Percentiles rank a stretch among this genome's conserved stretches.
Conservation (phyloP, 2,329 filamentous ascomycete genomes). For the Teratosphaeria destructans region DNA sequence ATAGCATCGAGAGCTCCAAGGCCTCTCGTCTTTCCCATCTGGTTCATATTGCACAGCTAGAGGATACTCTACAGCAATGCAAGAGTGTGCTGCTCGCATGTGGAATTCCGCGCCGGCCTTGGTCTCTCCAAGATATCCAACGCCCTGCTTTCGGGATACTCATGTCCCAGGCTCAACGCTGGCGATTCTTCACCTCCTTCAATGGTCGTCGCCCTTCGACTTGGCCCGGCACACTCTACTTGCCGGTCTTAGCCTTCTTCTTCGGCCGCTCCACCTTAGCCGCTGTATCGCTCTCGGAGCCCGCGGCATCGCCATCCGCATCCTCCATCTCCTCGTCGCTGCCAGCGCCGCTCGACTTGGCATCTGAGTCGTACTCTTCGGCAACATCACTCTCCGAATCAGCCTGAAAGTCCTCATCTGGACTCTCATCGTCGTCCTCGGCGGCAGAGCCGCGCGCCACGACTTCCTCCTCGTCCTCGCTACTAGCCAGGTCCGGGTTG, state of each 20-base stretch:
- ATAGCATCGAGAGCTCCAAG: no score
- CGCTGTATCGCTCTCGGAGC: slow-evolving; percentile 36
- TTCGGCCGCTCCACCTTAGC: slow-evolving; percentile 48
- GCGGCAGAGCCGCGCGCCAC: slow-evolving; percentile 79
- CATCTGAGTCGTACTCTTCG: slow-evolving; percentile 86
- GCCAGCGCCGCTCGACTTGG: slow-evolving; percentile 60
- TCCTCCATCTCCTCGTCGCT: slow-evolving; percentile 56
- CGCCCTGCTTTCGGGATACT: neutral
- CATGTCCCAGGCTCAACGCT: neutral
- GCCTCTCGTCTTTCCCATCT: no score
- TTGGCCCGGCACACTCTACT: slow-evolving; percentile 2
- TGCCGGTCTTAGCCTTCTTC: slow-evolving; percentile 50
- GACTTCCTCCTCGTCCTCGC: slow-evolving; percentile 77
- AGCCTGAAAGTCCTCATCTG: slow-evolving; percentile 76
- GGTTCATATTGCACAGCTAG: neutral
- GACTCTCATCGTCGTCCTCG: slow-evolving; percentile 66
- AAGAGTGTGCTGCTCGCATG: neutral
- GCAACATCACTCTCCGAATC: slow-evolving; percentile 91
- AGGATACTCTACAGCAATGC: neutral
- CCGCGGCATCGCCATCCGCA: slow-evolving; percentile 43
- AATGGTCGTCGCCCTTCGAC: neutral
- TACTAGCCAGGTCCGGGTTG: slow-evolving; percentile 71
- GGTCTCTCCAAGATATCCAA: neutral
- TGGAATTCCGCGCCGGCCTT: neutral
- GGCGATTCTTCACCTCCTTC: neutral